A percentile compares a stretch with the other conserved stretches of the same genome.
Conservation (phyloP, 768 basidiomycete species). For the Rhodosporidiobolus sp. region DNA sequence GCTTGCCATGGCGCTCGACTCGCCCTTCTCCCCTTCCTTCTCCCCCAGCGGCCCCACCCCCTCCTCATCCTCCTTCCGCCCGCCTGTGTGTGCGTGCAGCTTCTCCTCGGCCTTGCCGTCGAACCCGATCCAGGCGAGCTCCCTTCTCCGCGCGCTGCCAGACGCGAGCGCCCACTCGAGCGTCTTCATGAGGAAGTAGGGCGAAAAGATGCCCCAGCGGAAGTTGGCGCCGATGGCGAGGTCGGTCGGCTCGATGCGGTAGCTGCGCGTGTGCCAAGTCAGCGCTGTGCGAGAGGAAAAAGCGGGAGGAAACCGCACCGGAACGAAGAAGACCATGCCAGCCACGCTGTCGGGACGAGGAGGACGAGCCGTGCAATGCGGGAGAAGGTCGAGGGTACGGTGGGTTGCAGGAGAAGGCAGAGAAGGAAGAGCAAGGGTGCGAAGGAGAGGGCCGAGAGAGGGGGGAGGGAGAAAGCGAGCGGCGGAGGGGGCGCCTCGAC, state of each 20-base stretch:
- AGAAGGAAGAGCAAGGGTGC: constrained; percentile 12
- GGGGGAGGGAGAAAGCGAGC: constrained; percentile 8
- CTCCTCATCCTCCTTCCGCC: neutral
- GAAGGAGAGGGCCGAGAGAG: constrained; percentile 1
- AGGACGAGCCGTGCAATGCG: neutral
- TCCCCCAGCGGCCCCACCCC: no score
- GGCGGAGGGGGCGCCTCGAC: neutral
- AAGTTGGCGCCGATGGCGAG: constrained; percentile 14
- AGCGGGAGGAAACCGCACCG: constrained; percentile 1
- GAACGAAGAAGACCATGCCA: constrained; percentile 3
- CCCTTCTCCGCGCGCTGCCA: neutral
- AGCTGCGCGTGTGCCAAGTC: neutral
- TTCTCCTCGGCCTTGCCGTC: constrained; percentile 8
- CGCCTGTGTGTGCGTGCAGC: no score
- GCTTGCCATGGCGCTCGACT: neutral
- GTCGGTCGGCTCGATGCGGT: neutral
- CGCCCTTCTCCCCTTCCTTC: neutral
- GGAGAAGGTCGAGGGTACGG: constrained; percentile 10
- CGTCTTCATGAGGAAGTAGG: constrained; percentile 15
- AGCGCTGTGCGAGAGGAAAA: no score
- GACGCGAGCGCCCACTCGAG: constrained; percentile 13
- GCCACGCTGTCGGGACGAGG: constrained; percentile 1
- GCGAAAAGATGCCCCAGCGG: constrained; percentile 23
- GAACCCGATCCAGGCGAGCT: constrained; percentile 32
- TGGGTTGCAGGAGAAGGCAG: constrained; percentile 32